Conservation (phyloP, 2,329 filamentous ascomycete species). For the Epichloe amarillans region DNA sequence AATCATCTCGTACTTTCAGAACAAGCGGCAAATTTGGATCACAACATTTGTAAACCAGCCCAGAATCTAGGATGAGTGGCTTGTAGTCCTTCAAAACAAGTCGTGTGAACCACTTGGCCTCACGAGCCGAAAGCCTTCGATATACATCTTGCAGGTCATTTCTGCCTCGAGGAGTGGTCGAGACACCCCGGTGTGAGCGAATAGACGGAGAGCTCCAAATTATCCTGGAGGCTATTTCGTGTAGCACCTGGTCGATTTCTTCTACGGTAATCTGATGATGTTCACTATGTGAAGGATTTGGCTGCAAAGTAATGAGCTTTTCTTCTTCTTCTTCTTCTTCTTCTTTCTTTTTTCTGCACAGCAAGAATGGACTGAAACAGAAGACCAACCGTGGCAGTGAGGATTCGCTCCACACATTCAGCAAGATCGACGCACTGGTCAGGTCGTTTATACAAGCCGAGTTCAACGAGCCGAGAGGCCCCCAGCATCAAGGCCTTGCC, state of each 20-base stretch:
- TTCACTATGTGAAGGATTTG: conserved; percentile 23
- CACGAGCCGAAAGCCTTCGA: conserved; percentile 44
- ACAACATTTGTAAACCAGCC: conserved; percentile 42
- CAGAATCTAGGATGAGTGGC: conserved; percentile 49
- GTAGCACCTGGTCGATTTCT: conserved; percentile 55
- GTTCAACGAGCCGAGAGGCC: conserved; percentile 42
- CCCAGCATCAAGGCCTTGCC: conserved; percentile 53
- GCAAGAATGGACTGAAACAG: not conserved
- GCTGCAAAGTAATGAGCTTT: conserved; percentile 19
- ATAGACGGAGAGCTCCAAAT: conserved; percentile 57
- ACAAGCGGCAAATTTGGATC: conserved; percentile 59
- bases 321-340: not conserved
- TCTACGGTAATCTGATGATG: conserved; percentile 46
- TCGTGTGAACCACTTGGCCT: conserved; percentile 80
- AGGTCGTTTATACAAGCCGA: conserved; percentile 48
- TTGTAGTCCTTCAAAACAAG: conserved; percentile 64
- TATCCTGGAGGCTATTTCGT: conserved; percentile 52
- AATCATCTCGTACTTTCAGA: conserved; percentile 55
- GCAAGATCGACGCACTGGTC: conserved; percentile 53
- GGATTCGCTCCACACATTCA: conserved; percentile 53
- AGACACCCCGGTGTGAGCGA: conserved; percentile 21
- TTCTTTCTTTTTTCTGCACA: not conserved
- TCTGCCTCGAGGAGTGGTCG: conserved; percentile 17
- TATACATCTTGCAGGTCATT: conserved; percentile 43
- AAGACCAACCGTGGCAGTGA: conserved; percentile 42